phyloP scores from a whole-genome alignment of 768 basidiomycete species.

The Tephrocybe sp. region DNA sequence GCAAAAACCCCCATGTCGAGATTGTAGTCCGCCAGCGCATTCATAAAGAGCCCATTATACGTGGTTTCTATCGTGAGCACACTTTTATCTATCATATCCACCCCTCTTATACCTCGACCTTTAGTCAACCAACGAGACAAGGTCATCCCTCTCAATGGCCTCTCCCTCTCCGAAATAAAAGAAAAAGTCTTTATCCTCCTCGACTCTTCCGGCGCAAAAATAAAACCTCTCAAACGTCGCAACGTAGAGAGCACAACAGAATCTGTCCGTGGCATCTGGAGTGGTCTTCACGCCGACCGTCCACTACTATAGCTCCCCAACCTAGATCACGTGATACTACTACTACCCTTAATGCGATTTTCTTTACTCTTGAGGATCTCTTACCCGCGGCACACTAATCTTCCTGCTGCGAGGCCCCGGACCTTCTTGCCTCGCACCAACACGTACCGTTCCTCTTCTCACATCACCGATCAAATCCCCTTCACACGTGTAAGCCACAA shows the following conservation, averaged over 20 bases:
- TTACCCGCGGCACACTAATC: constrained; percentile 10
- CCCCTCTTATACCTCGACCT: constrained; percentile 13
- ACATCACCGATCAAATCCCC: constrained; percentile 28
- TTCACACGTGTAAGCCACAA: constrained; percentile 44
- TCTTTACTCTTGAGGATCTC: constrained; percentile 1
- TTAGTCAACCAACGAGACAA: constrained; percentile 87
- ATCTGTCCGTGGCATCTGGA: constrained; percentile 87
- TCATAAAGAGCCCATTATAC: constrained; percentile 72
- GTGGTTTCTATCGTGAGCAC: constrained; percentile 74
- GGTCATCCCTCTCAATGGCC: constrained; percentile 75
- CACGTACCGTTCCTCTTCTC: constrained; percentile 25
- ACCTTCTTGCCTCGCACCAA: constrained; percentile 21
- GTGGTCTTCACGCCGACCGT: constrained; percentile 78
- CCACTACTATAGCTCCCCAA: constrained; percentile 28
- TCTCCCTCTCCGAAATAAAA: constrained; percentile 71
- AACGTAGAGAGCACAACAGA: constrained; percentile 78
- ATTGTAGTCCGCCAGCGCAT: constrained; percentile 77
- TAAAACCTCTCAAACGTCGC: constrained; percentile 73
- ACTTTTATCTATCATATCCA: constrained; percentile 9
- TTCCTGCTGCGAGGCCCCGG: constrained; percentile 12
- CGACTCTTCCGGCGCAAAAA: constrained; percentile 85
- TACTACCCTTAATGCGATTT: background rate
- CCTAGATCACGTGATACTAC: constrained; percentile 27
- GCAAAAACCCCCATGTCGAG: constrained; percentile 78
- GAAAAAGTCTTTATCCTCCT: constrained; percentile 81